A percentile compares a stretch with the other conserved stretches of the same genome.
Conservation (phyloP, 164 flowering plant genomes). For the Litsea cubeba region DNA sequence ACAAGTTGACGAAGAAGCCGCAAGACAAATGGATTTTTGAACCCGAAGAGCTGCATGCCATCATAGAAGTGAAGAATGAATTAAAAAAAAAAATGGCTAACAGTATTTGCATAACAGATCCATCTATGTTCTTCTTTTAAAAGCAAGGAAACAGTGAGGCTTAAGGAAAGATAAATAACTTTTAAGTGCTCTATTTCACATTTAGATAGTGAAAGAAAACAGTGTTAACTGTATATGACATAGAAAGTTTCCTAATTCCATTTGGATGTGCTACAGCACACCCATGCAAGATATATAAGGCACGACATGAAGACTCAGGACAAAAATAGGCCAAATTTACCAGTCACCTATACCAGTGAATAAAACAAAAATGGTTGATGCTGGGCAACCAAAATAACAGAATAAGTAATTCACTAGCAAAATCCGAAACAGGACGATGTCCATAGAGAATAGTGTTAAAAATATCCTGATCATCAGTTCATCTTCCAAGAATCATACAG, state of each 20-base stretch:
- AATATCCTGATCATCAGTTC: too few relatives aligned
- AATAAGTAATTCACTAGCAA: too few relatives aligned
- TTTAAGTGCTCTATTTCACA: not conserved
- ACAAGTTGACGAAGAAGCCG: constrained; percentile 78
- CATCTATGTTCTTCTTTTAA: not conserved
- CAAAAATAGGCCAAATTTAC: too few relatives aligned
- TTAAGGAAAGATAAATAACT: not conserved
- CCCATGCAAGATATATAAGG: too few relatives aligned
- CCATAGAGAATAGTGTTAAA: too few relatives aligned
- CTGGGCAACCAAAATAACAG: too few relatives aligned
- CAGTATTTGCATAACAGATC: not conserved
- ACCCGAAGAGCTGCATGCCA: constrained; percentile 84
- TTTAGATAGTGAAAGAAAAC: not conserved
- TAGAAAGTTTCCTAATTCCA: not conserved
- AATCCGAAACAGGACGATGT: too few relatives aligned
- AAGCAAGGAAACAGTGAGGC: not conserved
- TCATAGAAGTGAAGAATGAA: constrained; percentile 9
- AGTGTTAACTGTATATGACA: not conserved
- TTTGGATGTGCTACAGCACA: too few relatives aligned
- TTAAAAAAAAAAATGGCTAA: constrained; percentile 3
- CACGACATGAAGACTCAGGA: too few relatives aligned
- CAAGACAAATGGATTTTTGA: constrained; percentile 75
- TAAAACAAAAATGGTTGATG: too few relatives aligned
- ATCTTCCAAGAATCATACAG: too few relatives aligned
- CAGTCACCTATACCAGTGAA: too few relatives aligned